Conservation (phyloP, 352 stramenopile species). For the Phytophthora pseudosyringae region DNA sequence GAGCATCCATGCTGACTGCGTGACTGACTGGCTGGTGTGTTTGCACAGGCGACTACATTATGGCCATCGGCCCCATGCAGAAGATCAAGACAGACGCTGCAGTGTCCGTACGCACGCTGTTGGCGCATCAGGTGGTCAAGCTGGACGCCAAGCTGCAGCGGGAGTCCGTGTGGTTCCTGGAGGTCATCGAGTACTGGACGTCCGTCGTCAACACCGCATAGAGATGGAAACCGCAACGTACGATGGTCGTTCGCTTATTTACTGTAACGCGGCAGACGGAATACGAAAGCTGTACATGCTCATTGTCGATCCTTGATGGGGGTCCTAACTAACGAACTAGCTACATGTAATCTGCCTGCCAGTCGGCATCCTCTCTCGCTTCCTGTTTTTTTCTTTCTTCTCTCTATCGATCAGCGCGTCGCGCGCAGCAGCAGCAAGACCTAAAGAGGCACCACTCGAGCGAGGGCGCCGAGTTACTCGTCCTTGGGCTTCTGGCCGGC, state of each 20-base stretch:
- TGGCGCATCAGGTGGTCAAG: conserved; percentile 70
- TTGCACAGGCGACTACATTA: conserved; percentile 66
- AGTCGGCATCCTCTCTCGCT: conserved; percentile 9
- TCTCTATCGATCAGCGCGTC: conserved; percentile 37
- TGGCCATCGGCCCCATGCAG: conserved; percentile 77
- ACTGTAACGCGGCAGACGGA: conserved; percentile 4
- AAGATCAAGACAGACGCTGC: conserved; percentile 33
- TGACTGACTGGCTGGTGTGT: background rate
- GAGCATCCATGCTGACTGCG: background rate
- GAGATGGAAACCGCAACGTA: background rate
- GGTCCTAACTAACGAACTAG: conserved; percentile 30
- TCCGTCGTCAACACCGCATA: conserved; percentile 35
- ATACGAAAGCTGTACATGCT: conserved; percentile 32
- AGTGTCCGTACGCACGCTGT: conserved; percentile 30
- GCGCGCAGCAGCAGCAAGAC: conserved; percentile 29
- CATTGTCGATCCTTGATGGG: conserved; percentile 43
- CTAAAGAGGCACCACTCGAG: conserved; percentile 21
- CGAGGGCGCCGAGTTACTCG: conserved; percentile 42
- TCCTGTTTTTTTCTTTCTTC: conserved; percentile 15
- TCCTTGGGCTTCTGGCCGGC: conserved; percentile 52
- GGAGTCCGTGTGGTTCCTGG: conserved; percentile 72
- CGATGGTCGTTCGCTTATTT: conserved; percentile 1
- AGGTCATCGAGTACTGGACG: conserved; percentile 79
- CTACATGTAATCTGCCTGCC: conserved; percentile 19
- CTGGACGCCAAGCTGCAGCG: conserved; percentile 62